Base-by-base conservation (phyloP, 192 early-diverging fungal genomes). In the Backusella australiensis region DNA sequence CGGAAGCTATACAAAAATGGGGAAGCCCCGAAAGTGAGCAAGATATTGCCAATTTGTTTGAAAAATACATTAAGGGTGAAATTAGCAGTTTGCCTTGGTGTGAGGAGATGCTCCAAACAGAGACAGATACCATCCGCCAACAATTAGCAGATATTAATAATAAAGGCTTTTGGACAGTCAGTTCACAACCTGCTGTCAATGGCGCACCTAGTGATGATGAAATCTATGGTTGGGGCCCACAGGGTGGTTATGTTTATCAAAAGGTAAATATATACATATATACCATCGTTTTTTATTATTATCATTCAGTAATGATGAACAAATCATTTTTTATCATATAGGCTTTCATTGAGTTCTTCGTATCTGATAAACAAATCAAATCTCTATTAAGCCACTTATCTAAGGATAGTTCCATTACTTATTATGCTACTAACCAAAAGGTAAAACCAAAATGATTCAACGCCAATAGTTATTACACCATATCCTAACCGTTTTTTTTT, bases 301-400 rank as follows among this genome's bases (percentile, higher is more conserved):
- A 17, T 44, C 15, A 44, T 44, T 44, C 42, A 44, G 15, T 44
- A 44, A 17, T 44, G 15, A 44, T 44, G 42, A 17, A 44, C 15
- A 17, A 44, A 44, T 4, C 6, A n/a, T 49, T 49, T 49, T n/a
- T 49, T n/a, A 49, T 49, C 67, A 26, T 34, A 46, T 26, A 70
- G 82, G 90, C 92, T 19, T 96, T 95, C 81, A 80, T 96, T 23
- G 94, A 96, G 74, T 89, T 94, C 78, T 96, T 96, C 78, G 88
- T 95, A 1, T 81, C 86, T 23, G 87, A 91, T 1, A 85, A 85
- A 17, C 81, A 85, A 39, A 71, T 96, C 4, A 85, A 85, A 69
- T 78, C 53, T 3, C 72, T 95, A 34, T 78, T 89, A n/a, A 17
- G 77, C 5, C 85, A 85, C 32, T 81, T 96, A 46, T 84, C 82